Percentiles rank a stretch among this genome's conserved stretches.
Conservation (phyloP, 768 basidiomycete species). For the Mycena vitilis region DNA sequence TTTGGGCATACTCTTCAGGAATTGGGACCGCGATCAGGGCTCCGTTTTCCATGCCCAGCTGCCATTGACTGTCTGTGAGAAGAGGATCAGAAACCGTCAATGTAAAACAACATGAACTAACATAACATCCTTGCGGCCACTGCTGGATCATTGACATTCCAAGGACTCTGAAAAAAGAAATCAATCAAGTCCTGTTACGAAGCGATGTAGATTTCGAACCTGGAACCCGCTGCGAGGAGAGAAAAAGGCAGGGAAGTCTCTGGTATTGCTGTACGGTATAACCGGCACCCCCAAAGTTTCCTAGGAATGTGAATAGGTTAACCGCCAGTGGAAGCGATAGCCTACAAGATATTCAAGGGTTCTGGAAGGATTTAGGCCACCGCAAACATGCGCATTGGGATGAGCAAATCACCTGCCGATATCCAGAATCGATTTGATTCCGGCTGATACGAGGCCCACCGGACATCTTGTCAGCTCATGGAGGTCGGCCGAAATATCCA, state of each 20-base stretch:
- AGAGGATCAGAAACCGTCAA: conserved; percentile 6
- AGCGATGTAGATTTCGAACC: conserved; percentile 50
- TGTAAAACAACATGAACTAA: conserved; percentile 48
- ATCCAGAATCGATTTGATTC: conserved; percentile 95
- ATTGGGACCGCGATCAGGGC: conserved; percentile 91
- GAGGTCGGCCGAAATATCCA: conserved; percentile 96
- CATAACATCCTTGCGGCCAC: conserved; percentile 82
- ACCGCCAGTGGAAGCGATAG: background rate
- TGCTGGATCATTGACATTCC: conserved; percentile 72
- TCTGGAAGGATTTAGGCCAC: conserved; percentile 48
- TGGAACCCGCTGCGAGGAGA: conserved; percentile 84
- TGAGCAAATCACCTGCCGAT: conserved; percentile 73
- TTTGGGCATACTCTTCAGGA: conserved; percentile 75
- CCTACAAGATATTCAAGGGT: conserved; percentile 84
- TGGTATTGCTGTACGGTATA: conserved; percentile 76
- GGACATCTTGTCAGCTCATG: conserved; percentile 90
- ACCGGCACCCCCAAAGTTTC: conserved; percentile 97
- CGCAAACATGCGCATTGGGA: background rate
- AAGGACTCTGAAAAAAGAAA: conserved; percentile 70
- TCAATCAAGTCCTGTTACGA: conserved; percentile 6
- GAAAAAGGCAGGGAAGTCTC: conserved; percentile 97
- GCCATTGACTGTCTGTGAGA: conserved; percentile 70
- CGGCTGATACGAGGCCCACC: conserved; percentile 92
- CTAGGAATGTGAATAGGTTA: conserved; percentile 50
- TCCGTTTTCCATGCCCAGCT: conserved; percentile 81